Percentiles rank a stretch among this genome's conserved stretches.
Evolutionary conservation across 176 grass and related monocot genomes (phyloP).

Genomic region (Zizania latifolia): DNA sequence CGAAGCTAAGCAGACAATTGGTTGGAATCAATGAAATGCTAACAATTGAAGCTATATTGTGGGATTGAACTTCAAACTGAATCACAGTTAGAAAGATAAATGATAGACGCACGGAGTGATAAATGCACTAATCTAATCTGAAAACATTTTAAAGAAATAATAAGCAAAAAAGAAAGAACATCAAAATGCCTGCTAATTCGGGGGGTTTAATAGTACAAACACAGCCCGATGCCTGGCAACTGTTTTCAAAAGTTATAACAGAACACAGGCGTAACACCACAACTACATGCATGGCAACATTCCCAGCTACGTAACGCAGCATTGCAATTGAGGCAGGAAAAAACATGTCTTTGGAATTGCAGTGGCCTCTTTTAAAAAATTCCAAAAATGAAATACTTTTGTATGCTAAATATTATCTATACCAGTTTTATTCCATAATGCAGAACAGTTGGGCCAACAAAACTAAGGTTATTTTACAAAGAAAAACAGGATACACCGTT

Average conservation of each 20-base stretch:
- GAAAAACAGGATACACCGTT: not conserved
- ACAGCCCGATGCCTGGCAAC: no score
- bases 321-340: not conserved
- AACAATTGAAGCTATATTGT: not conserved
- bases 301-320: not conserved
- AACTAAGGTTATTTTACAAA: not conserved
- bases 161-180: not conserved
- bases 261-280: not conserved
- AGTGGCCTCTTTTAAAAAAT: not conserved
- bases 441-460: not conserved
- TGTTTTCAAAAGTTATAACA: no score
- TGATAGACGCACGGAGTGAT: not conserved
- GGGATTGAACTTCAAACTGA: not conserved
- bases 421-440: not conserved
- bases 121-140: not conserved
- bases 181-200: not conserved
- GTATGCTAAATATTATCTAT: not conserved
- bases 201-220: not conserved
- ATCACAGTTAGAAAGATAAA: not conserved
- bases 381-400: not conserved
- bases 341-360: not conserved
- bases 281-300: not conserved
- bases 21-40: not conserved
- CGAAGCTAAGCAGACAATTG: not conserved
- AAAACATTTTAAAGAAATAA: not conserved